Percentiles rank a stretch among this genome's conserved stretches.
Conservation (phyloP, 495 filamentous ascomycete genomes). For the Pyrenopolyporus hunteri region DNA sequence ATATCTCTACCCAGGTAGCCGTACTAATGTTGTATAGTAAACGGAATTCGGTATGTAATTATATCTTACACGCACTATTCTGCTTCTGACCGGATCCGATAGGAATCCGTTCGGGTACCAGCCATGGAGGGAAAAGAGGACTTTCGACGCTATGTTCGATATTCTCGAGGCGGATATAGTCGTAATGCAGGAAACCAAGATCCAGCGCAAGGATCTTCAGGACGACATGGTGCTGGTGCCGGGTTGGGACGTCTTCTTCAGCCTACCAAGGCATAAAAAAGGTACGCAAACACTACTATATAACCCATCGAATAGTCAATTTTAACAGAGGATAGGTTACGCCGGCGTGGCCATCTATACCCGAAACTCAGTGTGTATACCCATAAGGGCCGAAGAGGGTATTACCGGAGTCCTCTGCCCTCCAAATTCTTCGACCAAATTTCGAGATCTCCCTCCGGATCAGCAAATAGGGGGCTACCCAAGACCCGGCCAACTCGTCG, state of each 20-base stretch:
- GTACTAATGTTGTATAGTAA: constrained; percentile 63
- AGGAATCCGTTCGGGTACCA: constrained; percentile 95
- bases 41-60: constrained; percentile 79
- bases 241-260: constrained; percentile 97
- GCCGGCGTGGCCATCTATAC: constrained; percentile 96
- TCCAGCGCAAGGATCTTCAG: constrained; percentile 88
- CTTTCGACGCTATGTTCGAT: constrained; percentile 97
- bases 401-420: constrained; percentile 81
- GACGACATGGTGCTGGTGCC: constrained; percentile 97
- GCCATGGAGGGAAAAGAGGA: constrained; percentile 87
- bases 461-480: constrained; percentile 95
- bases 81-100: constrained; percentile 18
- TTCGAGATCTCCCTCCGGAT: constrained; percentile 75
- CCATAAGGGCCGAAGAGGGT: constrained; percentile 92
- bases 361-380: constrained; percentile 83
- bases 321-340: constrained; percentile 68
- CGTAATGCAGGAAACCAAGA: constrained; percentile 95
- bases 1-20: not conserved
- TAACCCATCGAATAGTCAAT: not conserved
- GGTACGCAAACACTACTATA: constrained; percentile 63
- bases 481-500: constrained; percentile 64
- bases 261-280: constrained; percentile 90
- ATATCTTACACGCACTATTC: not conserved
- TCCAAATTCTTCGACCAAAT: constrained; percentile 75
- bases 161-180: constrained; percentile 92